phyloP scores from a whole-genome alignment of 352 stramenopile genomes.

The Elongisporangium undulatum region DNA sequence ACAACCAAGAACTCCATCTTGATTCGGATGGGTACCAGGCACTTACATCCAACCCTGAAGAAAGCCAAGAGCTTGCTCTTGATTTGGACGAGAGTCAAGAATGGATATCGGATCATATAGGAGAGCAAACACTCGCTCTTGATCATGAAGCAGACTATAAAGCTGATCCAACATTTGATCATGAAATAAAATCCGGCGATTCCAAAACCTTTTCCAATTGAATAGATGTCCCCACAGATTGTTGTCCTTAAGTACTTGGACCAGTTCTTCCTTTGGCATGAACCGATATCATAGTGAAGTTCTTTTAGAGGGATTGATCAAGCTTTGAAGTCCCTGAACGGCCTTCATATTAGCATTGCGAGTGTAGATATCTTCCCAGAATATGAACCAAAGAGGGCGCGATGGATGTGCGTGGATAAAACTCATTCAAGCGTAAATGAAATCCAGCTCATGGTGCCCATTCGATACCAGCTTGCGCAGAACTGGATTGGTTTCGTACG shows the following conservation, averaged over 20 bases:
- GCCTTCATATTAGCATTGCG: conserved; percentile 8
- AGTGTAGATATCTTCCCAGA: conserved; percentile 12
- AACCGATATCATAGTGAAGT: conserved; percentile 6
- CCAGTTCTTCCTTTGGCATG: conserved; percentile 7
- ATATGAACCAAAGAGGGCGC: background rate
- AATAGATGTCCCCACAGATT: conserved; percentile 1
- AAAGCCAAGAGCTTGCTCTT: no score
- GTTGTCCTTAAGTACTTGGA: conserved; percentile 4
- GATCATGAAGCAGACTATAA: conserved; percentile 1
- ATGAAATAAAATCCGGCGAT: conserved; percentile 4
- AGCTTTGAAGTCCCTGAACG: conserved; percentile 1
- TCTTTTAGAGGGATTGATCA: conserved; percentile 6
- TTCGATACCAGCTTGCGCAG: no score
- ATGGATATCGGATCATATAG: no score
- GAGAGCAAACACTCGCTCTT: no score
- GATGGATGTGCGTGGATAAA: background rate
- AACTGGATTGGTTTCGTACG: no score
- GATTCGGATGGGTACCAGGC: no score
- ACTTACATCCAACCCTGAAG: no score
- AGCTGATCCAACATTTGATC: conserved; percentile 4
- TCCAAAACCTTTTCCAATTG: background rate
- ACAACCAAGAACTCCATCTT: no score
- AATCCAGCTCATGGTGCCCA: no score
- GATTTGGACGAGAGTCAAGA: no score
- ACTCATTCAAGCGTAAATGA: no score